Evolutionary conservation across 2,329 filamentous ascomycete genomes (phyloP).

Genomic region (Colletotrichum melonis): DNA sequence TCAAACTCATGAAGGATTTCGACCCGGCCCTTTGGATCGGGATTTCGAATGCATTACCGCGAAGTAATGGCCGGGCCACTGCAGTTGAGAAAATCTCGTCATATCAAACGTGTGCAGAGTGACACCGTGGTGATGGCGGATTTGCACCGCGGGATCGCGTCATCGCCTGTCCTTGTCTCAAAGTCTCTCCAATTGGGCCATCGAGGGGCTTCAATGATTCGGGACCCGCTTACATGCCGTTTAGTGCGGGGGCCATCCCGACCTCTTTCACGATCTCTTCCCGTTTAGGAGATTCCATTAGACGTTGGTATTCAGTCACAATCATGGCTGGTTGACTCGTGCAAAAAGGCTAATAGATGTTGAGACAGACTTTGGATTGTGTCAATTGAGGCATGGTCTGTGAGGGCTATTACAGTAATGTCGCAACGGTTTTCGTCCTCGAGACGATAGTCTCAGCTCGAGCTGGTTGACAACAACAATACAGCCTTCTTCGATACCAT

Average conservation of each 20-base stretch:
- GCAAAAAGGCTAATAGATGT: background rate
- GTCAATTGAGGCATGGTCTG: background rate
- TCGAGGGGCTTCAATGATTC: constrained; percentile 14
- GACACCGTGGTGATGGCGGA: constrained; percentile 23
- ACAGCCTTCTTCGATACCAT: too few species aligned
- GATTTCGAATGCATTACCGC: constrained; percentile 24
- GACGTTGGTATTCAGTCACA: background rate
- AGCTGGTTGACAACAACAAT: background rate
- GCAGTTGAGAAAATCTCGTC: background rate
- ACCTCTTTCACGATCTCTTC: background rate
- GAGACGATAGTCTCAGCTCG: background rate
- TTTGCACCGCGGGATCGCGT: constrained; percentile 32
- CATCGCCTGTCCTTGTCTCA: constrained; percentile 12
- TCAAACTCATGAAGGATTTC: background rate
- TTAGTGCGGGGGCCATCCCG: constrained; percentile 12
- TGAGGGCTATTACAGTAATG: background rate
- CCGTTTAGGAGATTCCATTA: background rate
- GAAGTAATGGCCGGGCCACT: constrained; percentile 1
- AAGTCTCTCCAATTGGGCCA: constrained; percentile 15
- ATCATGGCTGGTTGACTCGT: background rate
- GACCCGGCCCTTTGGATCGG: constrained; percentile 1
- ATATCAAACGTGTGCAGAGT: background rate
- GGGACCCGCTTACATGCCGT: constrained; percentile 8
- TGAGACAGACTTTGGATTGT: background rate
- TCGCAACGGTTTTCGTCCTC: background rate